Base-by-base conservation (phyloP, 148 eudicot species). In the Rhododendron molle region DNA sequence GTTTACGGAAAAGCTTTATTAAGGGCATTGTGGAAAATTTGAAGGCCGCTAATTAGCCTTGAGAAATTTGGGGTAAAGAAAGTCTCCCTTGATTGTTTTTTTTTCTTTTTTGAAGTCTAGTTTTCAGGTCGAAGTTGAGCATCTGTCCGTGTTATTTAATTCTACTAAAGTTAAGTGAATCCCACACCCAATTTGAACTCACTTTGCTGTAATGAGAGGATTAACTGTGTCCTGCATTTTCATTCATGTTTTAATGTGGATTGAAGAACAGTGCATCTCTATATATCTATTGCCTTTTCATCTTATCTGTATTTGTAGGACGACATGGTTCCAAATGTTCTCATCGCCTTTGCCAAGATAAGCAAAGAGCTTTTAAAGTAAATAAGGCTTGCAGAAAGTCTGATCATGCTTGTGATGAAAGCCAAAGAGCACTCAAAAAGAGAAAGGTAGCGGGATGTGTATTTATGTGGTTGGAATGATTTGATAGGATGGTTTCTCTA, bases 391-490 rank as follows among this genome's bases (percentile, higher is more conserved):
- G 85, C 46, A 85, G 88, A 79, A 87, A 76, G 67, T 78, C 81
- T 82, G 88, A 84, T 85, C 88, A 54, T 84, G 86, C 89, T 83
- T 85, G 85, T 85, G 87, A 86, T 81, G 90, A 89, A 87, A 91
- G 89, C 80, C 91, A 90, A 86, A 88, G 88, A 85, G 90, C 84
- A 83, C 15, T 30, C 18, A 87, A 92, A 84, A 92, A 89, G 90
- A 89, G 93, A 87, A 94, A 95, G 98, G 99, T 96, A 90, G 52
- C 30, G 21, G 44, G 86, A 43, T 15, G 15, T 54, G 46, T 32
- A 18, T 56, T 5, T 67, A 34, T 26, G 80, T 88, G 60, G 49
- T 43, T 62, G 76, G 76, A 79, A 60, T 84, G 40, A 72, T 79
- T 62, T 74, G 83, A 76, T 77, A 5, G 10, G 44, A 26, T 54